Percentiles rank a stretch among this genome's conserved stretches.
Conservation (phyloP, 208 protist genomes). For the Leptomonas seymouri region DNA sequence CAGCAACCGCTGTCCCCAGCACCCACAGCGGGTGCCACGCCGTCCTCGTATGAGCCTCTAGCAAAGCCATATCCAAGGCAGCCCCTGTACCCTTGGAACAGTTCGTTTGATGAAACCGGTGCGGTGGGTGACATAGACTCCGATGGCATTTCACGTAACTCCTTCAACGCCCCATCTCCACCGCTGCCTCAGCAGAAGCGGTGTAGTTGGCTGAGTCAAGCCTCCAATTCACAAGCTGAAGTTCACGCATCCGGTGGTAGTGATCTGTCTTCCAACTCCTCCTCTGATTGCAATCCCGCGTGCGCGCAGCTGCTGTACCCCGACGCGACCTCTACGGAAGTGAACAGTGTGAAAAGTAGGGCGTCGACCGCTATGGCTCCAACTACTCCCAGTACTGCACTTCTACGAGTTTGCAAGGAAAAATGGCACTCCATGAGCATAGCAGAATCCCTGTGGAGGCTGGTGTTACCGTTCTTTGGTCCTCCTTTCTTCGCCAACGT, state of each 20-base stretch:
- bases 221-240: neutral
- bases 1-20: neutral
- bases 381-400: neutral
- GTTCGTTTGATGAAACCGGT: neutral
- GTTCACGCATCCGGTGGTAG: neutral
- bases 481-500: constrained; percentile 17
- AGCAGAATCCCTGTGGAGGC: constrained; percentile 22
- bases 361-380: too few relatives aligned
- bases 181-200: neutral
- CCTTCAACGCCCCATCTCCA: neutral
- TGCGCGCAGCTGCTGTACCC: neutral
- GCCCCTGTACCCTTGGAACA: neutral
- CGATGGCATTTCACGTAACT: constrained; percentile 14
- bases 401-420: constrained; percentile 11
- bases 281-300: neutral
- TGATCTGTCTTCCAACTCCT: neutral
- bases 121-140: neutral
- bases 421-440: constrained; percentile 28
- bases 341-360: neutral
- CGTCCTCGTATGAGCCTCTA: neutral
- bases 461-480: constrained; percentile 27
- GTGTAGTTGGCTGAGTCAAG: neutral
- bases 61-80: neutral
- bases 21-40: neutral
- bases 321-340: neutral